Evolutionary conservation across 805 yeast species (phyloP).

Genomic region (Lachancea sp.): DNA sequence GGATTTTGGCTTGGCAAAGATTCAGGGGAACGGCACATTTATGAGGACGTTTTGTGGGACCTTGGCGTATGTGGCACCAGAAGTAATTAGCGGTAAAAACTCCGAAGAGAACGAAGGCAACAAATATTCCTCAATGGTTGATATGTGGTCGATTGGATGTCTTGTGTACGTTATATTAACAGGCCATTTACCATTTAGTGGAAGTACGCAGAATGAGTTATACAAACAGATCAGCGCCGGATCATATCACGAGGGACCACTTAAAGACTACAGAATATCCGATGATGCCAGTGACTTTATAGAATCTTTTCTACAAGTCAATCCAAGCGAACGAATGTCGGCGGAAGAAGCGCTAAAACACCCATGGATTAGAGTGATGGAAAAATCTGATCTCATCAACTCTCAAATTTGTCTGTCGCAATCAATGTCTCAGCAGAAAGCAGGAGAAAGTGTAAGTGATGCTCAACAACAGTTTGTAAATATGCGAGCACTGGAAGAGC

Average conservation of each 20-base stretch:
- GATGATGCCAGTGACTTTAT: conserved; percentile 68
- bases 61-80: conserved; percentile 95
- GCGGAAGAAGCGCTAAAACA: conserved; percentile 73
- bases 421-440: conserved; percentile 60
- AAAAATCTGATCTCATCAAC: conserved; percentile 6
- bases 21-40: conserved; percentile 73
- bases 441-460: conserved; percentile 35
- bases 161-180: conserved; percentile 85
- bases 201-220: conserved; percentile 80
- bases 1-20: conserved; percentile 94
- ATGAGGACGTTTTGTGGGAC: conserved; percentile 98
- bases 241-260: conserved; percentile 69
- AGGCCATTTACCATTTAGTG: conserved; percentile 91
- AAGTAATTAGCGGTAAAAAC: conserved; percentile 50
- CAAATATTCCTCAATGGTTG: conserved; percentile 78
- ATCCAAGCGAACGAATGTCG: conserved; percentile 64
- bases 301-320: conserved; percentile 62
- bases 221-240: conserved; percentile 73
- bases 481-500: conserved; percentile 17
- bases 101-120: conserved; percentile 15
- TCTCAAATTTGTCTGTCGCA: conserved; percentile 57
- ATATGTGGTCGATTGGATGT: conserved; percentile 98
- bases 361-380: conserved; percentile 59
- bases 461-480: conserved; percentile 28
- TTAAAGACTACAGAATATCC: conserved; percentile 61